Evolutionary conservation across 192 early-diverging fungal species (phyloP).

Genomic region (Coemansia sp.): DNA sequence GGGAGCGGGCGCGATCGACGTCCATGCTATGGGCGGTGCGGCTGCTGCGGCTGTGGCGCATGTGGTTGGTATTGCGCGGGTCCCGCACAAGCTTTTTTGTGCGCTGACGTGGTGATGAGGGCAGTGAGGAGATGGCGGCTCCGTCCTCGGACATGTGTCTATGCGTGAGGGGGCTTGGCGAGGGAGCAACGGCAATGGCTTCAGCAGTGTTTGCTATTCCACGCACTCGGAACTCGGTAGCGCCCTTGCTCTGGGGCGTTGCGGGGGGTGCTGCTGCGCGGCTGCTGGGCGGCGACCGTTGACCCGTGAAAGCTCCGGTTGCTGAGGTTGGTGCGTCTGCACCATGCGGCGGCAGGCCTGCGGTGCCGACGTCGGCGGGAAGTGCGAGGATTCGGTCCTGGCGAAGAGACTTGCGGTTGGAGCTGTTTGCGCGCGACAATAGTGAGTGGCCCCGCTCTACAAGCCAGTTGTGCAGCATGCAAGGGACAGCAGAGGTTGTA

Average conservation of each 20-base stretch:
- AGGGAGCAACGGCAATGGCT: not conserved
- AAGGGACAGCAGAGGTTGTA: constrained; percentile 19
- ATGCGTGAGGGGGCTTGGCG: constrained; percentile 15
- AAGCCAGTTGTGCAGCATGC: constrained; percentile 49
- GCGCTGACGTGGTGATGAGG: constrained; percentile 29
- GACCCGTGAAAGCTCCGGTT: constrained; percentile 5
- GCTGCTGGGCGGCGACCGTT: constrained; percentile 14
- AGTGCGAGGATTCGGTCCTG: constrained; percentile 40
- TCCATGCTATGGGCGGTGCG: constrained; percentile 53
- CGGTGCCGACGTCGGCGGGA: constrained; percentile 47
- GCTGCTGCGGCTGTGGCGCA: constrained; percentile 31
- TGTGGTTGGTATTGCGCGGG: constrained; percentile 50
- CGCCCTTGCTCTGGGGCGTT: constrained; percentile 32
- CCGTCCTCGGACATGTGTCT: constrained; percentile 41
- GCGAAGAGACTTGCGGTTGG: constrained; percentile 43
- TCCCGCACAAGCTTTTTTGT: constrained; percentile 52
- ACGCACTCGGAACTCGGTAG: constrained; percentile 39
- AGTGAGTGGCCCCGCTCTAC: constrained; percentile 57
- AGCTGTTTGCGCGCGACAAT: constrained; percentile 51
- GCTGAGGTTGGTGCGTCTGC: constrained; percentile 12
- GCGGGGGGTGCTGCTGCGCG: constrained; percentile 1
- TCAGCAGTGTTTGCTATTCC: constrained; percentile 23
- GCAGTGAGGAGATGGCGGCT: constrained; percentile 7
- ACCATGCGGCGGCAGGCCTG: constrained; percentile 39
- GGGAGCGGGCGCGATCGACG: constrained; percentile 37